Conservation (phyloP, 208 protist species). For the Trypanosoma conorhini region DNA sequence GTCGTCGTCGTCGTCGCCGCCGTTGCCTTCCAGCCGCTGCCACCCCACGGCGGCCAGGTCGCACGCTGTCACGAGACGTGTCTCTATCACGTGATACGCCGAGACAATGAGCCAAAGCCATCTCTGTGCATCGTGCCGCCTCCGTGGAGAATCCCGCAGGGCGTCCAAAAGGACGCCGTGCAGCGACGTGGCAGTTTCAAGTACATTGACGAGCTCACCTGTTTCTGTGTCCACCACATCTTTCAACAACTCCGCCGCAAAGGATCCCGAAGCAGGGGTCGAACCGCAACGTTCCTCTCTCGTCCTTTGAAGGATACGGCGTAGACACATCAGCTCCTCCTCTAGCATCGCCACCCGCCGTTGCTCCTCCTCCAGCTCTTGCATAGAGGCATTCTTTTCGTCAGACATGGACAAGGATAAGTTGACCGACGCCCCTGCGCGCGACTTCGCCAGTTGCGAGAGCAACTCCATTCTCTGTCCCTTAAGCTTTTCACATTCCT, state of each 20-base stretch:
- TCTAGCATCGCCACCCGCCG: slow-evolving; percentile 3
- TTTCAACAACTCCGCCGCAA: slow-evolving; percentile 38
- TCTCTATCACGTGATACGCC: slow-evolving; percentile 68
- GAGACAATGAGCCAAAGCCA: slow-evolving; percentile 73
- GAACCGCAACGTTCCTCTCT: slow-evolving; percentile 10
- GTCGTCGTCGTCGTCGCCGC: not conserved
- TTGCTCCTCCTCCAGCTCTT: slow-evolving; percentile 6
- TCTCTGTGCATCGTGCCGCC: slow-evolving; percentile 51
- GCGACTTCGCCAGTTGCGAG: slow-evolving; percentile 14
- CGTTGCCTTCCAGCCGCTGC: not conserved
- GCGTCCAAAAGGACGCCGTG: slow-evolving; percentile 64
- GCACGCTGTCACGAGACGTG: slow-evolving; percentile 55
- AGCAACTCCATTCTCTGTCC: slow-evolving; percentile 13
- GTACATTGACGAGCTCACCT: slow-evolving; percentile 50
- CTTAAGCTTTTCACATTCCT: slow-evolving; percentile 27
- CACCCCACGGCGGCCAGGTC: slow-evolving; percentile 30
- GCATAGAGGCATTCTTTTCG: not conserved
- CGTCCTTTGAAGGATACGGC: slow-evolving; percentile 16
- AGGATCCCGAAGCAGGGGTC: slow-evolving; percentile 11
- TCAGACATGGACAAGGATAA: not conserved
- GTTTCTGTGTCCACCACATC: slow-evolving; percentile 56
- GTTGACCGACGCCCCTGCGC: slow-evolving; percentile 4
- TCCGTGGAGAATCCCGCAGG: slow-evolving; percentile 35
- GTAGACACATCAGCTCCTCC: slow-evolving; percentile 19
- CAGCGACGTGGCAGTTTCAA: slow-evolving; percentile 52